A percentile compares a stretch with the other conserved stretches of the same genome.
Evolutionary conservation across 2,329 filamentous ascomycete genomes (phyloP).

Genomic region (Pseudogymnoascus sp.): DNA sequence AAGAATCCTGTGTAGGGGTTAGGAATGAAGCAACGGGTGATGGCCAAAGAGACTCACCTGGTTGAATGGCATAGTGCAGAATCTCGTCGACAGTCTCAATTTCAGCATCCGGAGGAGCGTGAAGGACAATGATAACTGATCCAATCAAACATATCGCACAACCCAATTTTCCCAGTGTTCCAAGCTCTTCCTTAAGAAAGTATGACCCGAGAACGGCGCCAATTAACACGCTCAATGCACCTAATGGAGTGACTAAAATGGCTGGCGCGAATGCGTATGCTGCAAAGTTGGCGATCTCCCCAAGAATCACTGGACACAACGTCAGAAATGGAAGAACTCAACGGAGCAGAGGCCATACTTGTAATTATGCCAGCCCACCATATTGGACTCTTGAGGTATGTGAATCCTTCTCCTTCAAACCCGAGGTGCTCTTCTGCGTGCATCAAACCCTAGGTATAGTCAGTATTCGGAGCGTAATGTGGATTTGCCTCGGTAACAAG

Average conservation of each 20-base stretch:
- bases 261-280: constrained; percentile 97
- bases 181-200: constrained; percentile 82
- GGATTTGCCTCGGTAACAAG: neutral
- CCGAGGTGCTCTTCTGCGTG: constrained; percentile 86
- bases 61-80: constrained; percentile 79
- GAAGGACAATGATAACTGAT: constrained; percentile 93
- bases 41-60: constrained; percentile 52
- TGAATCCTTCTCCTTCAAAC: constrained; percentile 93
- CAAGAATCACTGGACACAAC: constrained; percentile 63
- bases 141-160: constrained; percentile 95
- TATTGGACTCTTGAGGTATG: constrained; percentile 86
- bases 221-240: constrained; percentile 88
- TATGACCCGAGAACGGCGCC: constrained; percentile 92
- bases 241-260: constrained; percentile 93
- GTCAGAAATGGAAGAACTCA: constrained; percentile 19
- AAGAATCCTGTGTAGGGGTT: constrained; percentile 63
- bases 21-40: neutral
- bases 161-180: constrained; percentile 84
- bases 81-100: constrained; percentile 90
- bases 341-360: constrained; percentile 47
- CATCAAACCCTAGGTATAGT: constrained; percentile 62
- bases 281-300: constrained; percentile 94
- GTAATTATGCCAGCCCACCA: constrained; percentile 96
- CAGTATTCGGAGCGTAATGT: constrained; percentile 1
- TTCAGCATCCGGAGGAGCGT: constrained; percentile 88